These are phyloP conservation scores for Ogataea thermomethanolica DNA, from an alignment of 805 yeast genomes.

Conservation along the genomic window DNA sequence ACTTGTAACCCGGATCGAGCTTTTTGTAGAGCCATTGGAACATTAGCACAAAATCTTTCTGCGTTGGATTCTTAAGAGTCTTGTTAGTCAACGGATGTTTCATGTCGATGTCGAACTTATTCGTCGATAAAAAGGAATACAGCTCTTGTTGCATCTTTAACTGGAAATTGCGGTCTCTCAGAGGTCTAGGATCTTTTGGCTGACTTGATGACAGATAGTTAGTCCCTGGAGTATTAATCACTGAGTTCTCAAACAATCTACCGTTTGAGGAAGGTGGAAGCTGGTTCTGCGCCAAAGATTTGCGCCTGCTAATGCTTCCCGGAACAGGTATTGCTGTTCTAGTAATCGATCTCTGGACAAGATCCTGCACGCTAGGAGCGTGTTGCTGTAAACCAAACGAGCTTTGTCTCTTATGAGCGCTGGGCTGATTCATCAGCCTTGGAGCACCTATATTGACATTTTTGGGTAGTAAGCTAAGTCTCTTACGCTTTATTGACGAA, in stretches of 20 bases:
- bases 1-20: slow-evolving; percentile 75
- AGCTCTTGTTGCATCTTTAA: slow-evolving; percentile 62
- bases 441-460: slow-evolving; percentile 32
- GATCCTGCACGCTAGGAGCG: slow-evolving; percentile 24
- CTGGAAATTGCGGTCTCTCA: slow-evolving; percentile 71
- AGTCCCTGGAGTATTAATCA: slow-evolving; percentile 17
- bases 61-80: slow-evolving; percentile 75
- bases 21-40: slow-evolving; percentile 77
- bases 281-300: slow-evolving; percentile 9
- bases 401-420: slow-evolving; percentile 25
- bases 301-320: slow-evolving; percentile 15
- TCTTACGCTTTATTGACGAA: slow-evolving; percentile 23
- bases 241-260: slow-evolving; percentile 20
- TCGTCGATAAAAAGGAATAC: slow-evolving; percentile 55
- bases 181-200: slow-evolving; percentile 65
- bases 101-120: slow-evolving; percentile 72
- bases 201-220: slow-evolving; percentile 13
- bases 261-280: slow-evolving; percentile 24
- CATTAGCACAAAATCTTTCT: slow-evolving; percentile 73
- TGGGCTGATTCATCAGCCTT: slow-evolving; percentile 24
- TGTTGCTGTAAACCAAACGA: slow-evolving; percentile 22
- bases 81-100: slow-evolving; percentile 64
- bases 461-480: slow-evolving; percentile 29
- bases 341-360: slow-evolving; percentile 27
- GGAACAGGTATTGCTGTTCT: slow-evolving; percentile 20